Conservation (phyloP, 768 basidiomycete genomes). For the Suillus spraguei region DNA sequence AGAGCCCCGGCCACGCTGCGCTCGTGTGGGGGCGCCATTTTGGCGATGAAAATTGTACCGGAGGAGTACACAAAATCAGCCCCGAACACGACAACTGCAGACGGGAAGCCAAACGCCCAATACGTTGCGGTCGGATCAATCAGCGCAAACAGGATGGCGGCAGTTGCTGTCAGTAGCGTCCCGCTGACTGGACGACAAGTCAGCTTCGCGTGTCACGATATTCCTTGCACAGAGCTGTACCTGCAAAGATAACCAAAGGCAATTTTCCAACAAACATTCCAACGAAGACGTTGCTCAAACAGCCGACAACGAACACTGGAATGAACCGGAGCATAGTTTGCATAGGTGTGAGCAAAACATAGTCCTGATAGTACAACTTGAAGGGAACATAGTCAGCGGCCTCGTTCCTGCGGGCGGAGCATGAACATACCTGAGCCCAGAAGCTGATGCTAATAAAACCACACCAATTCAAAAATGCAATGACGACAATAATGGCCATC, state of each 20-base stretch:
- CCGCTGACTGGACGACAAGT: conserved; percentile 44
- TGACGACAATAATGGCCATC: conserved; percentile 59
- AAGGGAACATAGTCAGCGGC: neutral
- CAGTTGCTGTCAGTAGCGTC: conserved; percentile 56
- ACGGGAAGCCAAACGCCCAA: conserved; percentile 80
- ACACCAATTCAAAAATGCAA: conserved; percentile 63
- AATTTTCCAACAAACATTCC: conserved; percentile 60
- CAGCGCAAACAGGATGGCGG: conserved; percentile 68
- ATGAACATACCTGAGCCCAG: conserved; percentile 43
- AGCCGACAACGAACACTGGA: conserved; percentile 70
- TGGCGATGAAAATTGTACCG: conserved; percentile 68
- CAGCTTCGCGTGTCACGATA: conserved; percentile 5
- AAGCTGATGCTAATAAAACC: conserved; percentile 54
- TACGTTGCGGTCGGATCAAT: conserved; percentile 59
- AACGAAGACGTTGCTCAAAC: conserved; percentile 67
- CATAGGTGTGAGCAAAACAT: conserved; percentile 54
- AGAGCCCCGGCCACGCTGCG: conserved; percentile 77
- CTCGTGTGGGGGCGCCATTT: conserved; percentile 64
- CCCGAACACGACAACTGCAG: conserved; percentile 69
- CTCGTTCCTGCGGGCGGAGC: neutral
- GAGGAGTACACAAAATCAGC: conserved; percentile 76
- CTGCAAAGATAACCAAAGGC: conserved; percentile 57
- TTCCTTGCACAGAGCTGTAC: conserved; percentile 32
- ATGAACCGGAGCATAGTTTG: conserved; percentile 67
- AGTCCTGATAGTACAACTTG: conserved; percentile 76